Evolutionary conservation across 1,284 basidiomycete genomes (phyloP).

Genomic region (Cystobasidiaceae sp.): DNA sequence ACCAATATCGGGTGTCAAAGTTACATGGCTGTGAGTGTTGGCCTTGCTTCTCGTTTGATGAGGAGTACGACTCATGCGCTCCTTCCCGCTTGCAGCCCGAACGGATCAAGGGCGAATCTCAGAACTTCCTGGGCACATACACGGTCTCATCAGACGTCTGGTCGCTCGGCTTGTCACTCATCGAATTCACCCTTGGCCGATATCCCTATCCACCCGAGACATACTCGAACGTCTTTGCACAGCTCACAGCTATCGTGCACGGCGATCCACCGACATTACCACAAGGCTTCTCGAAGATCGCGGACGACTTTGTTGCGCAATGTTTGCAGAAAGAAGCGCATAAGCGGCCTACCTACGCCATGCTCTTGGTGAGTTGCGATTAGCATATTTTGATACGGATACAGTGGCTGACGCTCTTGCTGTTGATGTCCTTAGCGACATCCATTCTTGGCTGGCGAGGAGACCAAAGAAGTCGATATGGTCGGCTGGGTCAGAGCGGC

Average conservation of each 20-base stretch:
- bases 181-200: conserved; percentile 83
- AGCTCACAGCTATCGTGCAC: conserved; percentile 91
- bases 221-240: conserved; percentile 92
- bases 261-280: conserved; percentile 86
- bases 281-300: conserved; percentile 44
- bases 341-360: conserved; percentile 72
- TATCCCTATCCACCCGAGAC: conserved; percentile 99
- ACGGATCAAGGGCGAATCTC: conserved; percentile 89
- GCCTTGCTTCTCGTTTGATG: not conserved
- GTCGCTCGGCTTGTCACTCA: conserved; percentile 93
- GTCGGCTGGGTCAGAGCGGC: conserved; percentile 66
- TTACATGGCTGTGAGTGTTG: conserved; percentile 85
- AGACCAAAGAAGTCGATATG: conserved; percentile 46
- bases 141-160: conserved; percentile 96
- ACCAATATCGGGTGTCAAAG: conserved; percentile 98
- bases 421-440: conserved; percentile 53
- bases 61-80: conserved; percentile 14
- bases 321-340: conserved; percentile 70
- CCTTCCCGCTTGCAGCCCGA: conserved; percentile 61
- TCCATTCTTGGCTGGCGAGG: conserved; percentile 57
- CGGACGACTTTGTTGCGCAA: conserved; percentile 52
- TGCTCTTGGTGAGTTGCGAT: conserved; percentile 61
- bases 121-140: conserved; percentile 79
- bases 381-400: not conserved
- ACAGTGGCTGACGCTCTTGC: not conserved